Base-by-base conservation (phyloP, 495 filamentous ascomycete species). In the Neurospora sp. region DNA sequence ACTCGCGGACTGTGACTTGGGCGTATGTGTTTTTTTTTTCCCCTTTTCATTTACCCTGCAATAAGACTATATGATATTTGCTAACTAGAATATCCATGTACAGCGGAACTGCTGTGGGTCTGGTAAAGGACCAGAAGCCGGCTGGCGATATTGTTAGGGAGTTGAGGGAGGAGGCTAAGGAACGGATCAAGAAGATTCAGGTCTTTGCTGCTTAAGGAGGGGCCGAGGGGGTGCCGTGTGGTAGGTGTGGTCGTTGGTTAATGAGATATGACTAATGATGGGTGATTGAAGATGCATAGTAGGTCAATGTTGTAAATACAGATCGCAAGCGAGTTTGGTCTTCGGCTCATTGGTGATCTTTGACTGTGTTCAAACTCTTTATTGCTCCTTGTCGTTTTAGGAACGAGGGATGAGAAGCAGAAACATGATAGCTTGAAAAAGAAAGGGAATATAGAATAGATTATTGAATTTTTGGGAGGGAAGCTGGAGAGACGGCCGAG, bases 121-220 rank as follows among this genome's bases (percentile, higher is more conserved):
- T 90, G 40, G 84, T 96, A 37, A 84, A 84, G 70, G 84, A 90
- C 12, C 88, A 92, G 42, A 85, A 89, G 76, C 91, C 93, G 0
- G 93, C 93, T 0, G 88, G 84, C 38, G 84, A 87, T 69, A 93
- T 96, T 80, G 88, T 95, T 42, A 85, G 82, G 74, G 86, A 90
- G 75, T 91, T 92, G 84, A 89, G 94, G 12, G 81, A 84, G 69
- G 88, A 91, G 79, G 91, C 92, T 7, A 83, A 90, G 54, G 82
- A 86, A 27, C 82, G 89, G 16, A 83, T 85, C 16, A 38, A 38
- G 71, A 69, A 69, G 5, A 38, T 84, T 6, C 75, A 81, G 31
- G 27, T 8, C 4, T 66, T 16, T 66, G 54, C 54, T 66, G 27
- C 54, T 35, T 66, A 66, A 42, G 40, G 40, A 42, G 14, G 5